Percentiles rank a stretch among this genome's conserved stretches.
Evolutionary conservation across 331 rosid species (phyloP).

Genomic region (Pyracantha coccinea): DNA sequence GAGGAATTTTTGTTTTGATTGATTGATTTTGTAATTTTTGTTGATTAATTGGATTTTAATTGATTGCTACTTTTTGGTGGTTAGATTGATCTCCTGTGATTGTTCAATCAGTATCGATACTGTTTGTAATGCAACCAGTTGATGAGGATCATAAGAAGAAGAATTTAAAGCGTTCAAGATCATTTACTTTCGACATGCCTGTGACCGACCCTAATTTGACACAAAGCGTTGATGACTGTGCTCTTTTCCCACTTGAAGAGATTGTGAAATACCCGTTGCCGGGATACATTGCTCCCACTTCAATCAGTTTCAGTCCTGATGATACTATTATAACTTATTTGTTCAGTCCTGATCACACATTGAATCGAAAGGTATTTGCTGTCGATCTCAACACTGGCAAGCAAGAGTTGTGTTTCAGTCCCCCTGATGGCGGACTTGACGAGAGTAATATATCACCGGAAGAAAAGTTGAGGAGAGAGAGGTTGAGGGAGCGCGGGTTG

Average conservation of each 20-base stretch:
- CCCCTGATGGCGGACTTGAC: constrained; percentile 86
- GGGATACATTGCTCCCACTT: constrained; percentile 70
- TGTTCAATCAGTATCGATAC: constrained; percentile 25
- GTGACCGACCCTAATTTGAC: constrained; percentile 47
- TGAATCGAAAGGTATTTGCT: constrained; percentile 63
- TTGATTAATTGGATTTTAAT: constrained; percentile 5
- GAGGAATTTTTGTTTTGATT: not conserved
- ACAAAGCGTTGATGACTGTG: constrained; percentile 40
- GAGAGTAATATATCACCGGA: constrained; percentile 82
- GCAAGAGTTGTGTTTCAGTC: constrained; percentile 68
- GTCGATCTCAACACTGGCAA: constrained; percentile 46
- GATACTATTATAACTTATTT: constrained; percentile 59
- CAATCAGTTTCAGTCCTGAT: constrained; percentile 77
- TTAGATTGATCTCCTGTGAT: constrained; percentile 19
- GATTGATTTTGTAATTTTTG: not conserved
- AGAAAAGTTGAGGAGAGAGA: constrained; percentile 95
- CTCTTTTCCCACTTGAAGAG: constrained; percentile 73
- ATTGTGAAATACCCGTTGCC: constrained; percentile 91
- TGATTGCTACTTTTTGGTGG: constrained; percentile 10
- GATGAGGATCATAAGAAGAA: constrained; percentile 47
- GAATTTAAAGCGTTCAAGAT: constrained; percentile 62
- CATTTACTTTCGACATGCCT: constrained; percentile 56
- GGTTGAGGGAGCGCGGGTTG: constrained; percentile 89
- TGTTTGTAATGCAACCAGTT: constrained; percentile 70
- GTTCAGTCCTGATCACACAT: constrained; percentile 72